These are phyloP conservation scores for Annona cherimola DNA, from an alignment of 164 flowering plant genomes.

Conservation along the genomic window DNA sequence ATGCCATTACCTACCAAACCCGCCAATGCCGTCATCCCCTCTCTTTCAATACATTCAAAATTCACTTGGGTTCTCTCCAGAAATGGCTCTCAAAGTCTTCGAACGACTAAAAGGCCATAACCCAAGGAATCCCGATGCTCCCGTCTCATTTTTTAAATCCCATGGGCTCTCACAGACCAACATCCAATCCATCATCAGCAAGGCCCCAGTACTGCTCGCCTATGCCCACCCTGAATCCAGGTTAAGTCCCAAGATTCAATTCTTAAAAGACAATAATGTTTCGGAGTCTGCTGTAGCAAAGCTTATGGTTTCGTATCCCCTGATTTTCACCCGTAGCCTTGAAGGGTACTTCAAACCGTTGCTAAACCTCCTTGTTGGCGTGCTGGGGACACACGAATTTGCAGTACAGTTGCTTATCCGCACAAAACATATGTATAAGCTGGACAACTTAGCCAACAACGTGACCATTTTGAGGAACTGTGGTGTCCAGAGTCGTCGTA, in stretches of 20 bases:
- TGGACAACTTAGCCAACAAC: neutral
- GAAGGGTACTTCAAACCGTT: neutral
- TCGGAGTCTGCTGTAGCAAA: neutral
- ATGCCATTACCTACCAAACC: neutral
- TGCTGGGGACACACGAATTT: neutral
- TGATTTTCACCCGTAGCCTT: neutral
- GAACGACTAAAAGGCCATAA: constrained; percentile 1
- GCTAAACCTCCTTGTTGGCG: neutral
- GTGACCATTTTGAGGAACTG: neutral
- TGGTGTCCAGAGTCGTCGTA: neutral
- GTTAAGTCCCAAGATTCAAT: neutral
- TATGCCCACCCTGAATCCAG: neutral
- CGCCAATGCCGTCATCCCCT: neutral
- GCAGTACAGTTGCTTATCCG: neutral
- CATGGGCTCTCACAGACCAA: constrained; percentile 4
- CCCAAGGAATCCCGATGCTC: constrained; percentile 10
- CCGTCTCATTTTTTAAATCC: constrained; percentile 7
- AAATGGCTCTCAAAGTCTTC: constrained; percentile 19
- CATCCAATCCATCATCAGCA: neutral
- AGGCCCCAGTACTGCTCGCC: neutral
- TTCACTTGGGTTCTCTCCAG: constrained; percentile 14
- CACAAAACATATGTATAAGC: too few species aligned
- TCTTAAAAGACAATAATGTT: neutral
- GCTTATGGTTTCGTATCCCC: neutral
- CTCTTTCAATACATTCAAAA: neutral